phyloP scores from a whole-genome alignment of 805 yeast genomes.

The Monosporozyma solicola region DNA sequence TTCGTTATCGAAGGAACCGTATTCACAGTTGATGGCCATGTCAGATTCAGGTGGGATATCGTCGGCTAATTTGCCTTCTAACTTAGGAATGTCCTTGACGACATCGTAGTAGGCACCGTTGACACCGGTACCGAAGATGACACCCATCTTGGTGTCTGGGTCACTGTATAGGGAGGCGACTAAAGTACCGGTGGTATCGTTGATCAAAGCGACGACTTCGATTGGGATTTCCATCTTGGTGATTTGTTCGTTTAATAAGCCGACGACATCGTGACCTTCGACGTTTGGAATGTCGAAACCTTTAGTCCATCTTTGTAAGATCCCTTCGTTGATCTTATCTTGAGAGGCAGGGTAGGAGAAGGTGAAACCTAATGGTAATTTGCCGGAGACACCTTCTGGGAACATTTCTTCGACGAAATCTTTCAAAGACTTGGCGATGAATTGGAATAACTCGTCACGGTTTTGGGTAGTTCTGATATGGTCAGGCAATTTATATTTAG shows the following conservation, averaged over 20 bases:
- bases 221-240: constrained; percentile 59
- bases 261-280: constrained; percentile 89
- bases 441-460: constrained; percentile 64
- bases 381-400: constrained; percentile 56
- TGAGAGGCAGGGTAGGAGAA: constrained; percentile 86
- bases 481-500: constrained; percentile 72
- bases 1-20: constrained; percentile 94
- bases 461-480: constrained; percentile 66
- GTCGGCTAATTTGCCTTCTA: constrained; percentile 54
- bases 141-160: constrained; percentile 80
- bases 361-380: constrained; percentile 82
- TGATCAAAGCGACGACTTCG: constrained; percentile 80
- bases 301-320: constrained; percentile 92
- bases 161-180: constrained; percentile 92
- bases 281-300: constrained; percentile 89
- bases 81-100: constrained; percentile 65
- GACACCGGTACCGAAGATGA: constrained; percentile 94
- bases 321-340: constrained; percentile 69
- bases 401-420: constrained; percentile 55
- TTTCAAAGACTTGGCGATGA: constrained; percentile 73
- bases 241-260: constrained; percentile 74
- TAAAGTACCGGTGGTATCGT: constrained; percentile 93
- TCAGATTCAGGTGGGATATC: constrained; percentile 57
- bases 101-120: constrained; percentile 90
- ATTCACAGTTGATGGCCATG: constrained; percentile 96